A percentile compares a stretch with the other conserved stretches of the same genome.
Conservation (phyloP, 2,329 filamentous ascomycete genomes). For the Phialophora verrucosa region DNA sequence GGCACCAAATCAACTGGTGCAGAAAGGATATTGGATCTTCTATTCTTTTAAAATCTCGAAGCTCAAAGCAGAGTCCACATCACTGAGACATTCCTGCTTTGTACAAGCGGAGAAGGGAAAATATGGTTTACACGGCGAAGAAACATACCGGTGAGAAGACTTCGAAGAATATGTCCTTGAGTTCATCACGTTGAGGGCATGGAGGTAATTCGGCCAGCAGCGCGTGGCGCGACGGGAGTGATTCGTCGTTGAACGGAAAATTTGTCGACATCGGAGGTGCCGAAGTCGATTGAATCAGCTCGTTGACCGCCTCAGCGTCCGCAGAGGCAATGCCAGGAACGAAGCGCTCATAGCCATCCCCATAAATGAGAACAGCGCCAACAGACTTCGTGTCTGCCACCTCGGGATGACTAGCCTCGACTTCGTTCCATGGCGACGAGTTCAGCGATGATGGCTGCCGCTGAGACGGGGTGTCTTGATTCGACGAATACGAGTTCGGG, state of each 20-base stretch:
- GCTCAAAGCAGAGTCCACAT: background rate
- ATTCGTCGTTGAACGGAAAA: conserved; percentile 44
- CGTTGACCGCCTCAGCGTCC: conserved; percentile 23
- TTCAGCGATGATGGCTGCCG: conserved; percentile 26
- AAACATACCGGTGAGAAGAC: conserved; percentile 48
- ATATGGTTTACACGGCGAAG: background rate
- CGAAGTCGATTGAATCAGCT: conserved; percentile 24
- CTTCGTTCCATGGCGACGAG: conserved; percentile 36
- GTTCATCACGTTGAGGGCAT: conserved; percentile 45
- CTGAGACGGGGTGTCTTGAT: conserved; percentile 10
- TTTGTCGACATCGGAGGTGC: conserved; percentile 6
- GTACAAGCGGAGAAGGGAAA: background rate
- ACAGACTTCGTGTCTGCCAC: conserved; percentile 34
- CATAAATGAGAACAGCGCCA: conserved; percentile 41
- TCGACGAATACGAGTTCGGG: conserved; percentile 2
- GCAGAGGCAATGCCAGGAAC: conserved; percentile 43
- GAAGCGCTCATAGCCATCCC: conserved; percentile 41
- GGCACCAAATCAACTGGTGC: background rate
- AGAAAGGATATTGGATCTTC: background rate
- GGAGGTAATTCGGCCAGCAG: conserved; percentile 46
- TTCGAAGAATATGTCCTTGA: conserved; percentile 47
- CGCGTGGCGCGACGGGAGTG: conserved; percentile 40
- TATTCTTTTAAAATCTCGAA: background rate
- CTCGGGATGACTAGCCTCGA: conserved; percentile 40
- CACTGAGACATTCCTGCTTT: background rate